Evolutionary conservation across 345 rosid species (phyloP).

Genomic region (Abelmoschus esculentus): DNA sequence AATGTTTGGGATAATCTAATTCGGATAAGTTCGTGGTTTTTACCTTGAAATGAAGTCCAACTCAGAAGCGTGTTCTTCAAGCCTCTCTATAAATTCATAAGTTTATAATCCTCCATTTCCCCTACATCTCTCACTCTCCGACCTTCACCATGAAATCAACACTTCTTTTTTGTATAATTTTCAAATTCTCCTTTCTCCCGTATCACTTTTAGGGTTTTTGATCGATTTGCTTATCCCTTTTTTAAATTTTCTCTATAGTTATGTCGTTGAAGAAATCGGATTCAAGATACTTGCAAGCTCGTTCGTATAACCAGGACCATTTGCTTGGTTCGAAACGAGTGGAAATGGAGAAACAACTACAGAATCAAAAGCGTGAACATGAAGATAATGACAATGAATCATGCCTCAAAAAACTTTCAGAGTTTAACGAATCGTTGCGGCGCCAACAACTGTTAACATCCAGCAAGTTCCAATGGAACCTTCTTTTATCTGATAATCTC

Average conservation of each 20-base stretch:
- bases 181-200: neutral
- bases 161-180: neutral
- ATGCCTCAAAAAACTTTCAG: conserved; percentile 11
- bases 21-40: no score
- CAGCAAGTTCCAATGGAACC: conserved; percentile 34
- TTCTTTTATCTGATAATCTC: conserved; percentile 14
- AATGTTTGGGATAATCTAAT: no score
- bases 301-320: neutral
- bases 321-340: neutral
- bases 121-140: neutral
- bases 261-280: neutral
- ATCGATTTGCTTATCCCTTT: neutral
- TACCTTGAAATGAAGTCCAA: neutral
- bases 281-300: neutral
- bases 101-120: neutral
- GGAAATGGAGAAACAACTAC: neutral
- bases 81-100: neutral
- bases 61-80: neutral
- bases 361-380: neutral
- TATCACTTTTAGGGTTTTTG: neutral
- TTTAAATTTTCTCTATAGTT: neutral
- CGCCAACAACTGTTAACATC: conserved; percentile 12
- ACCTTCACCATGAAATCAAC: neutral
- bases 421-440: conserved; percentile 17
- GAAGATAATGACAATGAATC: conserved; percentile 5